phyloP scores from a whole-genome alignment of 768 basidiomycete genomes.

The Cantharellus anzutake region DNA sequence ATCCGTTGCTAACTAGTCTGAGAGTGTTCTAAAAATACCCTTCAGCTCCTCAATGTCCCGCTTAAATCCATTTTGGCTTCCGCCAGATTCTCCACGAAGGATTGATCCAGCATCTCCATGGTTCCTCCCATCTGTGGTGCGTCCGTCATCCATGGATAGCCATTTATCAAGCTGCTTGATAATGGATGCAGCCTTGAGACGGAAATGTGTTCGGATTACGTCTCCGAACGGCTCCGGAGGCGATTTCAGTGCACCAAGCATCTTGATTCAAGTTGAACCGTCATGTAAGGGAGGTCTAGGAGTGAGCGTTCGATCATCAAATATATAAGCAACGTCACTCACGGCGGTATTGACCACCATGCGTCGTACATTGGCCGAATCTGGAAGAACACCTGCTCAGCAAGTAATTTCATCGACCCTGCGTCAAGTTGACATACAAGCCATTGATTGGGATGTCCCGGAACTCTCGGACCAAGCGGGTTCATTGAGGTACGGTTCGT shows the following conservation, averaged over 20 bases:
- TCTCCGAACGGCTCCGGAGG: conserved; percentile 76
- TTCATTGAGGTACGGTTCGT: conserved; percentile 86
- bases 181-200: conserved; percentile 59
- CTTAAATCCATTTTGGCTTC: not conserved
- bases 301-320: not conserved
- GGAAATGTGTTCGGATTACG: conserved; percentile 79
- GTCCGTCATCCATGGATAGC: conserved; percentile 59
- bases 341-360: conserved; percentile 87
- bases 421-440: conserved; percentile 32
- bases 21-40: not conserved
- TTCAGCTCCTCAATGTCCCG: not conserved
- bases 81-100: not conserved
- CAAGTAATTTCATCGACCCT: not conserved
- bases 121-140: conserved; percentile 20
- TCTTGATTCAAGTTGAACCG: conserved; percentile 23
- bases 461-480: conserved; percentile 65
- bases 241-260: conserved; percentile 65
- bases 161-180: conserved; percentile 59
- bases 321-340: conserved; percentile 12
- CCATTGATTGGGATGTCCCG: conserved; percentile 55
- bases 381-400: conserved; percentile 20
- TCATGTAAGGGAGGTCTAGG: not conserved
- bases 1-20: not conserved
- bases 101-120: not conserved
- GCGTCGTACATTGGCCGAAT: conserved; percentile 79